Conservation (phyloP, 2,329 filamentous ascomycete genomes). For the Pseudogymnoascus sp. region DNA sequence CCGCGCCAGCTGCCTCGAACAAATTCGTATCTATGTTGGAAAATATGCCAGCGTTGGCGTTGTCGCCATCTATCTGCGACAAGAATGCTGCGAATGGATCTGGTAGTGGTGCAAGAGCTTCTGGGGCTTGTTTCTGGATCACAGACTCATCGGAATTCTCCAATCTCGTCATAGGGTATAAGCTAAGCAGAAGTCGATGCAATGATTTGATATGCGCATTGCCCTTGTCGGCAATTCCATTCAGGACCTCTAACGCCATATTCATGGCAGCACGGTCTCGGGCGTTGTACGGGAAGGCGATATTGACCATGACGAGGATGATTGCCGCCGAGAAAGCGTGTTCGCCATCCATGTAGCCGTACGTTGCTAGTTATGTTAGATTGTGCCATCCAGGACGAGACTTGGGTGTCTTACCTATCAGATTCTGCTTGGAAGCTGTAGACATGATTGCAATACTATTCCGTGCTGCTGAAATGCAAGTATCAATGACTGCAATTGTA, state of each 20-base stretch:
- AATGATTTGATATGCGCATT: conserved; percentile 42
- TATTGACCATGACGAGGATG: conserved; percentile 48
- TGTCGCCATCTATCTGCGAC: conserved; percentile 1
- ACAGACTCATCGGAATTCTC: conserved; percentile 14
- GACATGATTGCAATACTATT: conserved; percentile 44
- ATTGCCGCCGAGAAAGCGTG: conserved; percentile 48
- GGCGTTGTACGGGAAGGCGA: conserved; percentile 41
- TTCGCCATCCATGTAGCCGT: conserved; percentile 51
- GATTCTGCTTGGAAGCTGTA: conserved; percentile 40
- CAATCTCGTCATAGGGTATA: conserved; percentile 20
- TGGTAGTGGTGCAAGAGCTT: background rate
- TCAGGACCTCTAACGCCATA: conserved; percentile 39
- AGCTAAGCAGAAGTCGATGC: conserved; percentile 32
- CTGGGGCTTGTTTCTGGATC: conserved; percentile 20
- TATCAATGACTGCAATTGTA: conserved; percentile 45
- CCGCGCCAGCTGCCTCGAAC: conserved; percentile 28
- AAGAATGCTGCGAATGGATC: background rate
- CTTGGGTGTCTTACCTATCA: conserved; percentile 36
- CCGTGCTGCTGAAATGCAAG: conserved; percentile 43
- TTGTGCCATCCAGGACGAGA: background rate
- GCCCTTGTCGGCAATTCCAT: conserved; percentile 44
- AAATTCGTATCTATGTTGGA: conserved; percentile 12
- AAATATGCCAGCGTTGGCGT: conserved; percentile 3
- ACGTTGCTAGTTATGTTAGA: conserved; percentile 35
- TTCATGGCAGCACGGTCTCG: conserved; percentile 40